Evolutionary conservation across 106 monocot species (phyloP).

Genomic region (Dendrobium nobile): DNA sequence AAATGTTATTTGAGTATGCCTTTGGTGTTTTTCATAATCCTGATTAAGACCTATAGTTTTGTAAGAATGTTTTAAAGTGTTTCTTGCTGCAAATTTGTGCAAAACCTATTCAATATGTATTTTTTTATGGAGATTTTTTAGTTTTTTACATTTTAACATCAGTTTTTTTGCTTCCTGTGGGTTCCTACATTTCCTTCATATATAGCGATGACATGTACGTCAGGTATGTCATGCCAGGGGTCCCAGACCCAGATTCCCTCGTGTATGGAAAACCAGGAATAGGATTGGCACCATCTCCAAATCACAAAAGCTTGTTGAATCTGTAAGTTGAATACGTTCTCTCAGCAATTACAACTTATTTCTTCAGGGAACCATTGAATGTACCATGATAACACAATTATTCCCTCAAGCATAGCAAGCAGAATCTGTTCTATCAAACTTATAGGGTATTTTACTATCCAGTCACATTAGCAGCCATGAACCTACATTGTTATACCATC

Average conservation of each 20-base stretch:
- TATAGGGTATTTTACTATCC: background rate
- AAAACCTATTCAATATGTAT: background rate
- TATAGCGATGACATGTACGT: background rate
- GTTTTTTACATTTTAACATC: no score
- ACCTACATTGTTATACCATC: background rate
- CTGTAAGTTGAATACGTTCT: constrained; percentile 41
- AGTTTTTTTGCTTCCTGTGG: background rate
- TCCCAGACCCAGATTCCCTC: constrained; percentile 82
- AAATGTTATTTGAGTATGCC: background rate
- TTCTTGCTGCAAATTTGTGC: background rate
- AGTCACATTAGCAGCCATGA: background rate
- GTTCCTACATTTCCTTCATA: background rate
- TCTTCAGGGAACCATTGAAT: background rate
- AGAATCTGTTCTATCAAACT: background rate
- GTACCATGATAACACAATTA: background rate
- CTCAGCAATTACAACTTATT: background rate
- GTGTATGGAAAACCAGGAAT: constrained; percentile 78
- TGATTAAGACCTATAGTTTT: background rate
- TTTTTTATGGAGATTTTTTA: background rate
- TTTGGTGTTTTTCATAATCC: background rate
- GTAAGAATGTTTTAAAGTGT: background rate
- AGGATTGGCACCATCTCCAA: constrained; percentile 93
- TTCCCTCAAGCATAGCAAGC: background rate
- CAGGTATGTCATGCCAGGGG: constrained; percentile 84
- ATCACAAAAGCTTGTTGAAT: constrained; percentile 83